phyloP scores from a whole-genome alignment of 75 land plant genomes.

The Larix kaempferi region DNA sequence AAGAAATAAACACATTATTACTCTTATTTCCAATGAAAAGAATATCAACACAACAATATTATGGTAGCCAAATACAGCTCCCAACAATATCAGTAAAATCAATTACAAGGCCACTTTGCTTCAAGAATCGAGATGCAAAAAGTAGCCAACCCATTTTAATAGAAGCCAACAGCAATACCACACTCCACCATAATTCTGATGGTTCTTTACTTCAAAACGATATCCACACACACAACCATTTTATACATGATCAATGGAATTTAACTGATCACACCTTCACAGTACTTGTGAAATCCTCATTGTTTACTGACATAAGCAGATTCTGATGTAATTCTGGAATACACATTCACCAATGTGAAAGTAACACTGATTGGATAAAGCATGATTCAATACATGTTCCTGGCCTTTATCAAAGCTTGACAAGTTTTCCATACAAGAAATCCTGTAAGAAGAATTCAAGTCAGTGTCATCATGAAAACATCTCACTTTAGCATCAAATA shows the following conservation, averaged over 20 bases:
- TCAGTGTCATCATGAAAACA: not conserved
- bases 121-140: not conserved
- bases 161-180: slow-evolving; percentile 1
- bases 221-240: slow-evolving; percentile 3
- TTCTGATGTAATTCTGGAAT: not conserved
- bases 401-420: not conserved
- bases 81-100: not conserved
- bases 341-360: not conserved
- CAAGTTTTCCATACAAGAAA: not conserved
- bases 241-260: too few relatives aligned
- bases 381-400: not conserved
- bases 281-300: not conserved
- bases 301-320: not conserved
- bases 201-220: not conserved
- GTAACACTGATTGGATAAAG: not conserved
- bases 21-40: not conserved
- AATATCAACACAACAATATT: not conserved
- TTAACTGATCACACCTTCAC: too few relatives aligned
- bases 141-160: not conserved
- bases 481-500: not conserved
- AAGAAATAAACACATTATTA: not conserved
- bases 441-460: not conserved
- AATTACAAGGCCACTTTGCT: not conserved
- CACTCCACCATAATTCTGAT: slow-evolving; percentile 1
- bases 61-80: not conserved